Conservation (phyloP, 1,284 basidiomycete species). For the Irpex sp. region DNA sequence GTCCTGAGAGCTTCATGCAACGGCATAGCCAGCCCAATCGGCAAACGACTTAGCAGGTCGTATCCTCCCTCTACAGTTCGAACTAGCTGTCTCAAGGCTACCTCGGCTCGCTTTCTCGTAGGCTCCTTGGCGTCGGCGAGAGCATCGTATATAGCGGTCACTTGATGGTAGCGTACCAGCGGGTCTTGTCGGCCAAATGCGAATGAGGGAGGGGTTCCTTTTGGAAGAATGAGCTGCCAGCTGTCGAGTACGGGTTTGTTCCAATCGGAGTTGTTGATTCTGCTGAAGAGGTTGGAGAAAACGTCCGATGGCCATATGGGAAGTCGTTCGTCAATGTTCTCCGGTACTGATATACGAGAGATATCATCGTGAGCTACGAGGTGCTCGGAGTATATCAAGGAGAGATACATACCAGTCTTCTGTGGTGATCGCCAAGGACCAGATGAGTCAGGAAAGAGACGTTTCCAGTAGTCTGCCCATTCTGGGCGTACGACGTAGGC, state of each 20-base stretch:
- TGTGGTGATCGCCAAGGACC: constrained; percentile 50
- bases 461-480: constrained; percentile 87
- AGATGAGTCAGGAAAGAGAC: constrained; percentile 59
- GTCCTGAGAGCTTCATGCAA: constrained; percentile 78
- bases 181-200: constrained; percentile 58
- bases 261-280: constrained; percentile 64
- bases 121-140: constrained; percentile 48
- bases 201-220: constrained; percentile 49
- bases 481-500: constrained; percentile 63
- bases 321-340: constrained; percentile 55
- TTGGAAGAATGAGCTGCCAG: constrained; percentile 41
- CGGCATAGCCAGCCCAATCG: constrained; percentile 74
- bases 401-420: constrained; percentile 35
- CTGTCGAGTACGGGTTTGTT: constrained; percentile 47
- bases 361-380: neutral
- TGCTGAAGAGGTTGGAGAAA: constrained; percentile 55
- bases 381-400: neutral
- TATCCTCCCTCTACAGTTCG: constrained; percentile 27
- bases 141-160: constrained; percentile 50
- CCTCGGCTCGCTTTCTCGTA: constrained; percentile 57
- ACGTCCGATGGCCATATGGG: constrained; percentile 68
- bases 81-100: constrained; percentile 60
- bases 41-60: constrained; percentile 47
- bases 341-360: constrained; percentile 27
- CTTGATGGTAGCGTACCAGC: constrained; percentile 40